Evolutionary conservation across 1,284 basidiomycete genomes (phyloP), one percentile per base, ranked within the genome.

Genomic region (Ustilago vetiveriae): DNA sequence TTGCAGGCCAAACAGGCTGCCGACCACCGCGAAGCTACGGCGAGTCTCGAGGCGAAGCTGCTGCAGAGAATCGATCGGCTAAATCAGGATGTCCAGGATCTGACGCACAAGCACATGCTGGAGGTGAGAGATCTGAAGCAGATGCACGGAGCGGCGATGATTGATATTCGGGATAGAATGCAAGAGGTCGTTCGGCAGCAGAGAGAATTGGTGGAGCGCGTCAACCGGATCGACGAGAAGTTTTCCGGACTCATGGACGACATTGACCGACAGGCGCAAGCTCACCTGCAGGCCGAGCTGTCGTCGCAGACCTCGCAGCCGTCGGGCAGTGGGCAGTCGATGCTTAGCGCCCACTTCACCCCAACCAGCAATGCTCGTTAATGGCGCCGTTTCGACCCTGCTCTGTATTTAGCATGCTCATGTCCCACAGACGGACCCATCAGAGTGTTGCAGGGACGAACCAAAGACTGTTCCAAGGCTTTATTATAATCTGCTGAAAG

Each of bases 181-280:
- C 44, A 46, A 23, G 38, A 23, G 26, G 21, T 36, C 8, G 22
- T n/a, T 19, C 29, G 23, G 23, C 44, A 57, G 41, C 48, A 46
- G 46, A 19, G 26, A 13, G 21, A 40, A 13, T 33, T 32, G 24
- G 47, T 27, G 9, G 30, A 23, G 19, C 24, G 36, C 30, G 39
- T 42, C 19, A 27, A 35, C 11, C 26, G 32, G 29, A 22, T 47
- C 23, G 21, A 54, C 23, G 57, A 42, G n/a, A 45, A 40, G 26
- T 23, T 65, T 11, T 21, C 33, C 4, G 50, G 38, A 21, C 42
- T 70, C 24, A 39, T 54, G 36, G 48, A 39, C 9, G 67, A 70
- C 21, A 54, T 70, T 22, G 48, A 43, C 6, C 57, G 57, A 14
- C 56, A 53, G 19, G 62, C 62, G 3, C 62, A 51, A 24, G 48